Evolutionary conservation across 495 filamentous ascomycete species (phyloP).

Genomic region (Friedmanniomyces simplex): DNA sequence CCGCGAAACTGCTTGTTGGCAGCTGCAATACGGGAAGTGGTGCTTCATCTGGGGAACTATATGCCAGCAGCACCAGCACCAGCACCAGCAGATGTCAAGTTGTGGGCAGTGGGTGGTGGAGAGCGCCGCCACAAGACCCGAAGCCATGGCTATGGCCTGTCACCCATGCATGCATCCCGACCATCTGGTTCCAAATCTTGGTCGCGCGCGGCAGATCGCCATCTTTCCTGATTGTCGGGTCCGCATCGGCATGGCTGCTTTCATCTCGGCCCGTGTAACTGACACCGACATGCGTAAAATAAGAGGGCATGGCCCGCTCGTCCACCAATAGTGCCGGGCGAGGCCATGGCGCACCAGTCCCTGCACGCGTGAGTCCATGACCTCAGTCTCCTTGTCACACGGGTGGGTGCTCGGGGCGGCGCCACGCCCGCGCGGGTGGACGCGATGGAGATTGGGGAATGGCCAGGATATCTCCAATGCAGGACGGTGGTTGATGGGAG

Average conservation of each 20-base stretch:
- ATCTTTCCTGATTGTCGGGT: neutral
- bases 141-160: too few relatives aligned
- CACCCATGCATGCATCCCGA: neutral
- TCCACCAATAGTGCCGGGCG: too few relatives aligned
- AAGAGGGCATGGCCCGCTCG: too few relatives aligned
- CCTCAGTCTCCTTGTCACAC: neutral
- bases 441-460: neutral
- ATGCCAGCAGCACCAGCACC: too few relatives aligned
- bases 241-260: neutral
- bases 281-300: too few relatives aligned
- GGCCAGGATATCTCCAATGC: neutral
- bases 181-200: neutral
- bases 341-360: neutral
- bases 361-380: neutral
- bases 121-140: too few relatives aligned
- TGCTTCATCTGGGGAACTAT: too few relatives aligned
- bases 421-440: neutral
- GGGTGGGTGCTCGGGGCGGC: neutral
- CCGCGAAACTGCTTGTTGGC: too few relatives aligned
- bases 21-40: too few relatives aligned
- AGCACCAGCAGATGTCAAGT: too few relatives aligned
- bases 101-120: too few relatives aligned
- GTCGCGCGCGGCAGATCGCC: neutral
- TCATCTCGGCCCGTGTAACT: neutral
- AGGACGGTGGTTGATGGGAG: neutral